Conservation (phyloP, 768 basidiomycete species). For the Collybia sp. region DNA sequence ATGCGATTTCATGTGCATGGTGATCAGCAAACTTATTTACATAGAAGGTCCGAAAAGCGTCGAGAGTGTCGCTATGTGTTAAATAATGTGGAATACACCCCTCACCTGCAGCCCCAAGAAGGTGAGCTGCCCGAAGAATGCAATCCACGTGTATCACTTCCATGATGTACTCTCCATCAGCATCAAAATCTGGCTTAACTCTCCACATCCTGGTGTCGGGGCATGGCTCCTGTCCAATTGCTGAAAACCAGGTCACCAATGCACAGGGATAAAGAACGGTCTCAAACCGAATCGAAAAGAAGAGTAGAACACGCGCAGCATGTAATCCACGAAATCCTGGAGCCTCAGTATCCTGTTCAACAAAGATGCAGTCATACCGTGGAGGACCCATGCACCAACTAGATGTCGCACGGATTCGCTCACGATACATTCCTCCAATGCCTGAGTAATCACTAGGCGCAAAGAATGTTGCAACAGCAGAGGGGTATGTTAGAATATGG, state of each 20-base stretch:
- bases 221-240: slow-evolving; percentile 9
- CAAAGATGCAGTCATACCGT: no score
- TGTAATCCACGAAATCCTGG: no score
- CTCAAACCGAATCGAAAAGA: slow-evolving; percentile 16
- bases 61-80: slow-evolving; percentile 7
- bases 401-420: no score
- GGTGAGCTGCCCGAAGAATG: slow-evolving; percentile 11
- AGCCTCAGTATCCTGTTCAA: no score
- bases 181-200: slow-evolving; percentile 13
- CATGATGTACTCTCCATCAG: slow-evolving; percentile 1
- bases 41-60: no score
- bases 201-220: slow-evolving; percentile 17
- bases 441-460: no score
- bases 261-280: slow-evolving; percentile 17
- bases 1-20: slow-evolving; percentile 17
- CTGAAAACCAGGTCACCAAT: slow-evolving; percentile 18
- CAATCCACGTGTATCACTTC: slow-evolving; percentile 12
- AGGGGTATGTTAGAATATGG: no score
- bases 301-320: slow-evolving; percentile 13
- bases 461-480: no score
- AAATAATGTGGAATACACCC: slow-evolving; percentile 7
- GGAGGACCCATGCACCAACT: no score
- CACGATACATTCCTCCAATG: no score
- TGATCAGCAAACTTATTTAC: slow-evolving; percentile 23
- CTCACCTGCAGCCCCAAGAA: slow-evolving; percentile 10